These are phyloP conservation scores for Allodekkera sacchari DNA, from an alignment of 805 yeast species.

Conservation along the genomic window DNA sequence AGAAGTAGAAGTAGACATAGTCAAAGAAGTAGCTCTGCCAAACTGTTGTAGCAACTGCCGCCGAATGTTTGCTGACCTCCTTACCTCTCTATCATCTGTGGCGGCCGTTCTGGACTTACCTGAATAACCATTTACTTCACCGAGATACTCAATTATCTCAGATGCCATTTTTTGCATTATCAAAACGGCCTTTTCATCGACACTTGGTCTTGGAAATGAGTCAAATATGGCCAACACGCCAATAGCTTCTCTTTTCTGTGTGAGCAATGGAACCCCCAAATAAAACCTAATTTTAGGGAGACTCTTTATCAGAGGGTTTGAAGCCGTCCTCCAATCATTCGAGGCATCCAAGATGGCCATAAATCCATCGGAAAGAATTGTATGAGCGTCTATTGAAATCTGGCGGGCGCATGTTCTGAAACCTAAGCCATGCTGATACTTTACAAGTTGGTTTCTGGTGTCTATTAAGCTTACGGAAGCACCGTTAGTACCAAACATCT, in stretches of 20 bases:
- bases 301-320: slow-evolving; percentile 57
- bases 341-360: slow-evolving; percentile 53
- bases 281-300: slow-evolving; percentile 54
- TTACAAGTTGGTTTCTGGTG: slow-evolving; percentile 37
- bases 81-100: too few species aligned
- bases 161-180: slow-evolving; percentile 30
- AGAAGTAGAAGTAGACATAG: too few species aligned
- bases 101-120: slow-evolving; percentile 9
- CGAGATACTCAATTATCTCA: slow-evolving; percentile 35
- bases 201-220: slow-evolving; percentile 28
- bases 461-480: slow-evolving; percentile 54
- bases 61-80: neutral
- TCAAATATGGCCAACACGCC: slow-evolving; percentile 59
- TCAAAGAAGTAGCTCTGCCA: slow-evolving; percentile 57
- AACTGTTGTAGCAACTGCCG: slow-evolving; percentile 15
- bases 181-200: slow-evolving; percentile 28
- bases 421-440: slow-evolving; percentile 39
- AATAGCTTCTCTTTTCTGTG: slow-evolving; percentile 33
- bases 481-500: slow-evolving; percentile 38
- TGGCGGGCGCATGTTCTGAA: slow-evolving; percentile 44
- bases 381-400: slow-evolving; percentile 60
- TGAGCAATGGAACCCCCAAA: slow-evolving; percentile 51
- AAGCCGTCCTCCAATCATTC: slow-evolving; percentile 60
- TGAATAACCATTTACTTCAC: slow-evolving; percentile 20
- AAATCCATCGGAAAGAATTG: slow-evolving; percentile 48